Evolutionary conservation across 225 moss, liverwort and hornwort species (phyloP), one percentile per base, ranked within the genome.

Genomic region (Bryum argenteum): DNA sequence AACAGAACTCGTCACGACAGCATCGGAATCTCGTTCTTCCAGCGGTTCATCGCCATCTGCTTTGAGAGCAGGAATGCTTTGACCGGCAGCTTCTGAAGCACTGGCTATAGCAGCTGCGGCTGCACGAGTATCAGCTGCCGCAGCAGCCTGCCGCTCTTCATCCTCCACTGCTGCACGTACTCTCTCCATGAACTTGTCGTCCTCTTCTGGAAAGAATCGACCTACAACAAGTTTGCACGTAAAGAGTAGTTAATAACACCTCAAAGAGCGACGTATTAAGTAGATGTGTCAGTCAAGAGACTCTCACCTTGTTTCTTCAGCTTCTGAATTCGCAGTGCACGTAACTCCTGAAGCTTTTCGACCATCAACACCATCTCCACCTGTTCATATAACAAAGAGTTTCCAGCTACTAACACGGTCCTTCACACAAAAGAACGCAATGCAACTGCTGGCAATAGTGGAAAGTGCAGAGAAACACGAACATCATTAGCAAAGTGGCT

Each of bases 191-290:
- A 99, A 99, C 73, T 88, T 85, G 79, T 99, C 89, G 77, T 99
- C 98, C 82, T 99, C 98, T 39, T 94, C 98, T 13, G 98, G 94
- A 66, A 98, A 92, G 89, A 98, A 98, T 61, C 87, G 88, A 52
- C 97, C 96, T 97, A 82, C 75, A 80, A 58, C 37, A 70, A 70
- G 61, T 42, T 65, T 61, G 66, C 76, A 56, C 7, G 55, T 21
- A 63, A 37, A 54, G 61, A 50, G 16, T 22, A 43, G 43, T 66
- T 76, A 26, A 61, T 56, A 67, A 41, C n/a, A 21, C 24, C 48
- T 37, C 47, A 5, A 51, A 55, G 24, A 61, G 57, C n/a, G 33
- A 33, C 2, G 33, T 33, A 33, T 62, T 12, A 33, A 50, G 56
- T n/a, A 21, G 41, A 33, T 33, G 33, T 3, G 33, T 33, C 7